Conservation (phyloP, 1,284 basidiomycete genomes). For the Leccinum subspadiceum region DNA sequence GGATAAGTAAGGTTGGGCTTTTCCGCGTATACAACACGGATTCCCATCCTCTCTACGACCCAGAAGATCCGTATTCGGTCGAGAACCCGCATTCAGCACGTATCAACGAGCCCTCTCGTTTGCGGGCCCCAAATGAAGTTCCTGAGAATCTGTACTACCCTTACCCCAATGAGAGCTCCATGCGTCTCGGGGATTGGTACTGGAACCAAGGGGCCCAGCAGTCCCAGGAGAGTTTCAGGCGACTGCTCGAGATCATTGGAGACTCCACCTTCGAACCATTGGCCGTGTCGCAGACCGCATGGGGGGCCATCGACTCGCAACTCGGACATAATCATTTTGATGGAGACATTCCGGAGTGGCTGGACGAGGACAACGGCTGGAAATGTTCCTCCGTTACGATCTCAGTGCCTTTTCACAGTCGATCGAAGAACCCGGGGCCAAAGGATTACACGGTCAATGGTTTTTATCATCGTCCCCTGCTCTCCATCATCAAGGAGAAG, state of each 20-base stretch:
- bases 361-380: neutral
- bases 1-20: neutral
- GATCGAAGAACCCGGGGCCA: neutral
- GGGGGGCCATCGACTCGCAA: neutral
- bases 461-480: neutral
- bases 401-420: neutral
- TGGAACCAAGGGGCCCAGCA: neutral
- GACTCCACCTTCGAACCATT: neutral
- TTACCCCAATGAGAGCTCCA: neutral
- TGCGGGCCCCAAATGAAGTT: neutral
- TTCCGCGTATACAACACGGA: neutral
- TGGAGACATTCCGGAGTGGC: neutral
- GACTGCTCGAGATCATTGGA: neutral
- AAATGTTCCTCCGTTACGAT: neutral
- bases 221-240: neutral
- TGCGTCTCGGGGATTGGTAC: neutral
- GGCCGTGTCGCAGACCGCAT: neutral
- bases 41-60: neutral
- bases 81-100: neutral
- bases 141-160: neutral
- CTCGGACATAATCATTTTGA: neutral
- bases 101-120: neutral
- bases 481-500: neutral
- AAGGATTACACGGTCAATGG: neutral
- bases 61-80: neutral